These are phyloP conservation scores for Mycena filopes DNA, from an alignment of 768 basidiomycete genomes.

Conservation along the genomic window DNA sequence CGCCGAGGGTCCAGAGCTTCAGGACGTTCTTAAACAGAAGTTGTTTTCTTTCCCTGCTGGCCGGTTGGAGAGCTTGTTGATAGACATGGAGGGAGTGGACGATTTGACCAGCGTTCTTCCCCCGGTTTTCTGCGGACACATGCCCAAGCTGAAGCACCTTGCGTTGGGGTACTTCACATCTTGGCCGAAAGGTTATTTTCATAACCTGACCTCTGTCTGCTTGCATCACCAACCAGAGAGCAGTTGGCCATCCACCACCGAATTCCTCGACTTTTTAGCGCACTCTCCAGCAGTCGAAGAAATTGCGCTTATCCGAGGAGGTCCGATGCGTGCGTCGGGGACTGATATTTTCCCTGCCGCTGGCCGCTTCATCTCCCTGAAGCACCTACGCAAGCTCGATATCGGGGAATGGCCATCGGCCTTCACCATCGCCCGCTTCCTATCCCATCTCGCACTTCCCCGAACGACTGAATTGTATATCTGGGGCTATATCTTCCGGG, in stretches of 20 bases:
- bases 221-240: constrained; percentile 18
- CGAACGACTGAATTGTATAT: constrained; percentile 30
- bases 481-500: constrained; percentile 27
- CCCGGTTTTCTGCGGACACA: constrained; percentile 29
- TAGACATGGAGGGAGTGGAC: constrained; percentile 5
- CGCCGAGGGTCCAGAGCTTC: background rate
- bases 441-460: constrained; percentile 32
- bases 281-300: constrained; percentile 29
- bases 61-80: constrained; percentile 21
- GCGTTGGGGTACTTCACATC: constrained; percentile 31
- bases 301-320: constrained; percentile 32
- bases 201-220: constrained; percentile 26
- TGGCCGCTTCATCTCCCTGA: constrained; percentile 24
- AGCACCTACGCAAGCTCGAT: constrained; percentile 29
- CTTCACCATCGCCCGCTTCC: constrained; percentile 29
- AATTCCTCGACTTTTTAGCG: constrained; percentile 36
- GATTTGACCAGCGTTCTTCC: constrained; percentile 17
- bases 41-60: constrained; percentile 22
- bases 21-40: constrained; percentile 11
- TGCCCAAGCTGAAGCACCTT: constrained; percentile 30
- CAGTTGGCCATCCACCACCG: constrained; percentile 28
- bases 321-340: constrained; percentile 25
- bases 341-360: constrained; percentile 10
- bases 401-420: constrained; percentile 33
- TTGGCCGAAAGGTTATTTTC: constrained; percentile 31